A percentile compares a stretch with the other conserved stretches of the same genome.
Evolutionary conservation across 305 asterid genomes (phyloP).

Genomic region (Coffea humblotiana): DNA sequence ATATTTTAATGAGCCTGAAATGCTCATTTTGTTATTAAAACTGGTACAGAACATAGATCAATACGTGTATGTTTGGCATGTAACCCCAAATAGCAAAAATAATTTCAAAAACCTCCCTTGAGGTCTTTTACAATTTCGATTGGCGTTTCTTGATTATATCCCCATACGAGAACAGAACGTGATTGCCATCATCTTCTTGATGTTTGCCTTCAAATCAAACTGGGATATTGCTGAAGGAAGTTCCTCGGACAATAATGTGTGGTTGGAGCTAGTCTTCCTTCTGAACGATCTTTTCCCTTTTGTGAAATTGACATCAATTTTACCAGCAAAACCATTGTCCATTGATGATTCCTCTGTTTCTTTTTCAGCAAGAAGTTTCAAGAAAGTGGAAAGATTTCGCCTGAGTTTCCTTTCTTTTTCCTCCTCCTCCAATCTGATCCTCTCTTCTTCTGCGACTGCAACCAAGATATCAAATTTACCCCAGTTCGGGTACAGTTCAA

Average conservation of each 20-base stretch:
- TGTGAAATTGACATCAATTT: neutral
- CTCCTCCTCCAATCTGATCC: neutral
- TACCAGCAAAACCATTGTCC: neutral
- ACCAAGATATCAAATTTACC: neutral
- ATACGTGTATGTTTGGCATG: too few relatives aligned
- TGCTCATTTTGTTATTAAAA: too few relatives aligned
- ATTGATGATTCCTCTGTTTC: neutral
- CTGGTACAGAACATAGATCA: too few relatives aligned
- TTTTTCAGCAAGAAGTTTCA: neutral
- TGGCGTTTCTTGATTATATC: neutral
- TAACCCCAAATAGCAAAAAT: too few relatives aligned
- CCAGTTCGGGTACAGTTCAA: neutral
- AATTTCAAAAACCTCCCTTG: too few relatives aligned
- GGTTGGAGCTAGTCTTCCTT: neutral
- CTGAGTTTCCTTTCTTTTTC: neutral
- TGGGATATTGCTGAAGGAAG: neutral
- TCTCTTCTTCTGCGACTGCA: neutral
- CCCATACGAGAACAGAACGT: neutral
- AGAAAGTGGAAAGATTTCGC: neutral
- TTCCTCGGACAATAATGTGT: neutral
- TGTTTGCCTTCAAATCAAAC: neutral
- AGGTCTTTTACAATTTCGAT: neutral
- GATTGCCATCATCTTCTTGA: neutral
- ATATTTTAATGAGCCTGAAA: too few relatives aligned
- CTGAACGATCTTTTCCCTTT: neutral